Conservation (phyloP, 176 grass and related monocot genomes). For the Triticum aestivum region DNA sequence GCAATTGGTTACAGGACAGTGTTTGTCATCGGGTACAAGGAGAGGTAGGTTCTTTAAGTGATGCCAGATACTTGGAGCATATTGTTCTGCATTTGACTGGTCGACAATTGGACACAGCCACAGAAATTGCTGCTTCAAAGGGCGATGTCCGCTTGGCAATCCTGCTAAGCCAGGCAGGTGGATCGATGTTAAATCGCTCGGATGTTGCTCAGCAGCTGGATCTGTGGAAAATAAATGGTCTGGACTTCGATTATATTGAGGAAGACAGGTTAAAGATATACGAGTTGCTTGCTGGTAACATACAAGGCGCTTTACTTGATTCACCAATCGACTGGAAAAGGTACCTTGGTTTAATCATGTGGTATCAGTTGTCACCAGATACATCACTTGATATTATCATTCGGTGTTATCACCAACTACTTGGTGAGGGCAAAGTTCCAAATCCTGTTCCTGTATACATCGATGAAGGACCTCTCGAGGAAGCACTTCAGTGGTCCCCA, state of each 20-base stretch:
- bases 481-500: slow-evolving; percentile 51
- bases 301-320: slow-evolving; percentile 65
- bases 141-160: slow-evolving; percentile 78
- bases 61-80: slow-evolving; percentile 73
- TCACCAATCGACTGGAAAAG: slow-evolving; percentile 88
- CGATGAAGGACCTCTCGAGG: slow-evolving; percentile 86
- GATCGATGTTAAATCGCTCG: slow-evolving; percentile 76
- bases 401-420: slow-evolving; percentile 68
- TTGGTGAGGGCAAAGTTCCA: slow-evolving; percentile 74
- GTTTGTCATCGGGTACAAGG: slow-evolving; percentile 84
- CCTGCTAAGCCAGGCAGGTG: slow-evolving; percentile 84
- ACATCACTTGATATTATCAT: slow-evolving; percentile 63
- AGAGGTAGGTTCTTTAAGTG: slow-evolving; percentile 67
- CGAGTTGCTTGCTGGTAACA: slow-evolving; percentile 76
- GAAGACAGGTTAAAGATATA: slow-evolving; percentile 82
- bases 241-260: slow-evolving; percentile 84
- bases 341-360: slow-evolving; percentile 87
- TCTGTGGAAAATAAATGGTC: slow-evolving; percentile 82
- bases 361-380: slow-evolving; percentile 79
- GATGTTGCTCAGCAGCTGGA: slow-evolving; percentile 77
- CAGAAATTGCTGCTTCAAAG: slow-evolving; percentile 76
- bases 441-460: slow-evolving; percentile 90
- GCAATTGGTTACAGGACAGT: slow-evolving; percentile 86
- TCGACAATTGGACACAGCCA: slow-evolving; percentile 75
- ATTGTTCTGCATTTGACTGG: slow-evolving; percentile 86